A percentile compares a stretch with the other conserved stretches of the same genome.
phyloP scores from a whole-genome alignment of 2,329 filamentous ascomycete genomes.

The Cladophialophora exuberans region DNA sequence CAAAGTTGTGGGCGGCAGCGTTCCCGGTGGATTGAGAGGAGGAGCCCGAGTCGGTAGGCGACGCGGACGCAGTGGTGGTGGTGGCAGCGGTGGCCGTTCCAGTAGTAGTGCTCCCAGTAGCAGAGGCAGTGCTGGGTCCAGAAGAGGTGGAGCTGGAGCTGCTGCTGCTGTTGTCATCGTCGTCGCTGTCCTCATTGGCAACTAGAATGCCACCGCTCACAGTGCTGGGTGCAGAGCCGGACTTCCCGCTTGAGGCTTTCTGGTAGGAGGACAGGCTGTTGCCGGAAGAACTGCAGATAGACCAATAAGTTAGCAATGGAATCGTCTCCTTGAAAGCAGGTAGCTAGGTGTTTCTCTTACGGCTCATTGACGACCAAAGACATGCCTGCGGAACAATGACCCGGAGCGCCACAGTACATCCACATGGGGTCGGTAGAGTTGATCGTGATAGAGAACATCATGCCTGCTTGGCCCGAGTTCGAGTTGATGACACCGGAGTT shows the following conservation, averaged over 20 bases:
- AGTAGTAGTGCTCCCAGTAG: neutral
- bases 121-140: slow-evolving; percentile 1
- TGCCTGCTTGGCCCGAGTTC: slow-evolving; percentile 9
- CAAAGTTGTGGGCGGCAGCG: neutral
- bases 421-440: slow-evolving; percentile 52
- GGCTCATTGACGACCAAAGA: slow-evolving; percentile 56
- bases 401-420: slow-evolving; percentile 54
- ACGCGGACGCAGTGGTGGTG: neutral
- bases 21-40: neutral
- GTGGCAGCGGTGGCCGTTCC: neutral
- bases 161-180: neutral
- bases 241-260: slow-evolving; percentile 6
- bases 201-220: slow-evolving; percentile 6
- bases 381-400: slow-evolving; percentile 56
- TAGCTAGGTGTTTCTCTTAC: slow-evolving; percentile 33
- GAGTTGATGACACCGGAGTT: slow-evolving; percentile 48
- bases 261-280: slow-evolving; percentile 9
- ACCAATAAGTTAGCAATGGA: neutral
- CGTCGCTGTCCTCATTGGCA: slow-evolving; percentile 7
- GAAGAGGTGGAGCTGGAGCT: slow-evolving; percentile 1
- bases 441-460: slow-evolving; percentile 50
- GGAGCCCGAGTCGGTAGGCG: neutral
- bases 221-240: neutral
- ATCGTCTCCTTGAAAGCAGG: neutral
- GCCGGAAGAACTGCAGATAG: neutral